Base-by-base conservation (phyloP, 2,329 filamentous ascomycete species). In the Xylaria sp. region DNA sequence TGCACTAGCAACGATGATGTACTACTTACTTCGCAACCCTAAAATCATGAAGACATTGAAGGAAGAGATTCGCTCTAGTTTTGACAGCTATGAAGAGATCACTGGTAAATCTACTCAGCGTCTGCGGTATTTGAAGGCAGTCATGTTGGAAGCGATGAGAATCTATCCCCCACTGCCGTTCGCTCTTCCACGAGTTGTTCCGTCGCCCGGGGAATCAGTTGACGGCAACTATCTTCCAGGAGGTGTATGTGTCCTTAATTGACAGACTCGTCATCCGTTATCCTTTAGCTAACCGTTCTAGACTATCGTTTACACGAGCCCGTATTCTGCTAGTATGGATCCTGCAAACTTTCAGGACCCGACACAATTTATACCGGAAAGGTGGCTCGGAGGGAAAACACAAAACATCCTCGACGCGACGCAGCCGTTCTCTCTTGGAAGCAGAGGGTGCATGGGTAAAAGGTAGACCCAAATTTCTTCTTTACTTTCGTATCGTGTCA, bases 91-190 rank as follows among this genome's bases (percentile, higher is more conserved):
- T 18, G 56, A 62, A 0, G 67, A 71, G 2, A 75, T 75, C 10
- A 65, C 66, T 4, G 67, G 61, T 1, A 66, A 33, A 9, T 60
- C 69, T 1, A 66, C 71, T 39, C 51, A 55, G 23, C 57, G 55
- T 2, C 36, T 73, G 12, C 31, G 8, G 20, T 74, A 74, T 28
- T 28, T 74, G 12, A 66, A 68, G 25, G 72, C 71, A 1, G 69
- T 71, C 1, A 64, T 62, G 12, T 48, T 64, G 6, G 72, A 74
- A 33, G 67, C 39, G 1, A 70, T 74, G 71, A 58, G 72, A 6
- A 72, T 74, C 1, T 74, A 71, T 46, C 58, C 72, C 5, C 72
- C 72, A 3, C 15, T 74, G 12, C 72, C 72, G 0, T 52, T 74
- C 2, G 67, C 60, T 12, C 46, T 66, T 12, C 72, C 72, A 12